Conservation (phyloP, 306 rosid genomes). For the Fragaria nilgerrensis region DNA sequence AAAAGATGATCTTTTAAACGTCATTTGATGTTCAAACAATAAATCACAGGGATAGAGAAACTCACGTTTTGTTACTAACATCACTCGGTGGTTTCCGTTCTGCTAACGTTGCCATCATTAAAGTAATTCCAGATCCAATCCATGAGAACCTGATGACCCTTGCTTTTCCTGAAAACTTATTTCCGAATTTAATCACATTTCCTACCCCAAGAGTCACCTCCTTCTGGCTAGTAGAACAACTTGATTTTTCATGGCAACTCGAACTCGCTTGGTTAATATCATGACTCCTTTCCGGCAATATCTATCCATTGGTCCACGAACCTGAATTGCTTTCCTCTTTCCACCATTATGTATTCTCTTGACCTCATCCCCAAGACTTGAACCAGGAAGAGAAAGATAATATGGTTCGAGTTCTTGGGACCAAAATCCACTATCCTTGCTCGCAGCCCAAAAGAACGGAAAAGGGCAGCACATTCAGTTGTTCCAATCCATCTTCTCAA, state of each 20-base stretch:
- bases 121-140: slow-evolving; percentile 90
- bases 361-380: slow-evolving; percentile 36
- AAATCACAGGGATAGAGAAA: slow-evolving; percentile 12
- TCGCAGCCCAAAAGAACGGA: slow-evolving; percentile 64
- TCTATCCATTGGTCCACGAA: slow-evolving; percentile 45
- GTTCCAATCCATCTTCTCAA: slow-evolving; percentile 70
- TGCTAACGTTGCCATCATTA: slow-evolving; percentile 42
- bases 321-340: slow-evolving; percentile 40
- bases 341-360: slow-evolving; percentile 25
- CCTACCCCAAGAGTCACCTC: slow-evolving; percentile 20
- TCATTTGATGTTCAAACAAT: not conserved
- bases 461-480: slow-evolving; percentile 77
- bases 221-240: slow-evolving; percentile 11
- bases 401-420: slow-evolving; percentile 57
- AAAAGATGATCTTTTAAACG: slow-evolving; percentile 17
- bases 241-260: slow-evolving; percentile 20
- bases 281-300: slow-evolving; percentile 18
- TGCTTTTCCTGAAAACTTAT: slow-evolving; percentile 21
- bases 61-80: slow-evolving; percentile 64
- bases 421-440: slow-evolving; percentile 85
- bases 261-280: slow-evolving; percentile 29
- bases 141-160: slow-evolving; percentile 63
- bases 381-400: slow-evolving; percentile 55
- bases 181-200: slow-evolving; percentile 19
- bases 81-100: slow-evolving; percentile 35